phyloP scores from a whole-genome alignment of 371 early-diverging fungal genomes.

The Saksenaea oblongispora region DNA sequence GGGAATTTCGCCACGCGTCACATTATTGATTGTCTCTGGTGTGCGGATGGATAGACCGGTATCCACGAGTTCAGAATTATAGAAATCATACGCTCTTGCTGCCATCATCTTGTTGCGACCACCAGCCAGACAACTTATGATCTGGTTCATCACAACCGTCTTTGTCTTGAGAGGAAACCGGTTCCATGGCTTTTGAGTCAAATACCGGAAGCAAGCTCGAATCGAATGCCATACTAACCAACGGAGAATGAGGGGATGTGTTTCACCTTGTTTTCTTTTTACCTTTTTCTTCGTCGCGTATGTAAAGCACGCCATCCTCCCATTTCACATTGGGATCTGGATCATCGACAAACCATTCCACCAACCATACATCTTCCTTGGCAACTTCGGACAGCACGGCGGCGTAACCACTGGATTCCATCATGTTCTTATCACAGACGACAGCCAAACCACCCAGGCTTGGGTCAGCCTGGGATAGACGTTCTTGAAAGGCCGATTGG shows the following conservation, averaged over 20 bases:
- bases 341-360: slow-evolving; percentile 78
- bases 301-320: slow-evolving; percentile 75
- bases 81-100: slow-evolving; percentile 89
- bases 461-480: slow-evolving; percentile 70
- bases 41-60: slow-evolving; percentile 79
- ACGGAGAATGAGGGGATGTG: slow-evolving; percentile 5
- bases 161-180: slow-evolving; percentile 82
- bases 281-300: slow-evolving; percentile 72
- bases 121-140: slow-evolving; percentile 89
- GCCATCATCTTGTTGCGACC: slow-evolving; percentile 97
- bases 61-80: slow-evolving; percentile 78
- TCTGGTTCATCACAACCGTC: slow-evolving; percentile 88
- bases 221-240: slow-evolving; percentile 80
- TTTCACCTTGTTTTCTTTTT: slow-evolving; percentile 2
- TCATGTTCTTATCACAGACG: slow-evolving; percentile 88
- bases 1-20: slow-evolving; percentile 85
- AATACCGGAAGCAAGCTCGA: slow-evolving; percentile 90
- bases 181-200: slow-evolving; percentile 94
- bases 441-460: slow-evolving; percentile 85
- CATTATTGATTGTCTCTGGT: slow-evolving; percentile 91
- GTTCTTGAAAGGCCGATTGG: slow-evolving; percentile 75
- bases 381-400: slow-evolving; percentile 85
- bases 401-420: slow-evolving; percentile 93
- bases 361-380: slow-evolving; percentile 86
- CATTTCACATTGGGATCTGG: slow-evolving; percentile 83